Conservation (phyloP, 2,329 filamentous ascomycete species). For the Fusarium sp. region DNA sequence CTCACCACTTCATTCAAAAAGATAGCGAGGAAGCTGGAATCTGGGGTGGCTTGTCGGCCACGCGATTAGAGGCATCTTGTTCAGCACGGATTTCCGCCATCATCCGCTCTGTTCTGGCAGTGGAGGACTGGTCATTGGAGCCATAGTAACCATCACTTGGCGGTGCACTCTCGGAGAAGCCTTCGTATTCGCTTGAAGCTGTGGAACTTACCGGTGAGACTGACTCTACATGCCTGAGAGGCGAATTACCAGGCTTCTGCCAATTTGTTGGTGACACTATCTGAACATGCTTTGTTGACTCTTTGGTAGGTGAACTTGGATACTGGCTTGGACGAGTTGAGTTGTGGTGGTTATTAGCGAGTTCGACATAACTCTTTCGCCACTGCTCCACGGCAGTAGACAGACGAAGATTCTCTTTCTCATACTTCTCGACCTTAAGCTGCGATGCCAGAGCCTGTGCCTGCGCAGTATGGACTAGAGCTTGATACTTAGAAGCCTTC, state of each 20-base stretch:
- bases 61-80: neutral
- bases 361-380: neutral
- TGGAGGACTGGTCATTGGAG: neutral
- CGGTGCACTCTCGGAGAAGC: neutral
- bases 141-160: neutral
- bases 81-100: neutral
- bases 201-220: neutral
- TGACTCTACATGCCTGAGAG: neutral
- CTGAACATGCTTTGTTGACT: neutral
- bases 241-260: neutral
- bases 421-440: neutral
- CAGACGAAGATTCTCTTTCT: neutral
- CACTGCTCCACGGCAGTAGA: neutral
- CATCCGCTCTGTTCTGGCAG: neutral
- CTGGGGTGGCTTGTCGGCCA: neutral
- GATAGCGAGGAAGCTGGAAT: neutral
- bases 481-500: neutral
- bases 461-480: neutral
- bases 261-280: neutral
- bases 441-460: neutral
- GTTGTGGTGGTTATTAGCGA: neutral
- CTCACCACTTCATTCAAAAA: neutral
- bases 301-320: neutral
- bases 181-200: neutral
- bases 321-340: neutral